Evolutionary conservation across 345 rosid genomes (phyloP).

Genomic region (Populus euphratica): DNA sequence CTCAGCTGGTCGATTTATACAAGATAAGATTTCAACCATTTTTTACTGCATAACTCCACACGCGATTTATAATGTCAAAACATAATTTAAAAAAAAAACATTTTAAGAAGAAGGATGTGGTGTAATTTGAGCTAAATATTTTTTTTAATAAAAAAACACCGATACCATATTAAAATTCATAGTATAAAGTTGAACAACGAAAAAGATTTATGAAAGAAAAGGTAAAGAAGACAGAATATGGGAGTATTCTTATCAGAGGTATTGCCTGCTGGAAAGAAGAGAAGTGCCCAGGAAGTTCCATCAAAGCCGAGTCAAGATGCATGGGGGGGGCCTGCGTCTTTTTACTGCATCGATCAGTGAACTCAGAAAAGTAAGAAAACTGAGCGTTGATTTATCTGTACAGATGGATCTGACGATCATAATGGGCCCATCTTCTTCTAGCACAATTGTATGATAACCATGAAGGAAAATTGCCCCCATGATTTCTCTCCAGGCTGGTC

Average conservation of each 20-base stretch:
- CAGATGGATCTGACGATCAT: background rate
- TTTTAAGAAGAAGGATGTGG: no score
- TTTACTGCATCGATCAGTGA: slow-evolving; percentile 1
- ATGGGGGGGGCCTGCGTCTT: slow-evolving; percentile 15
- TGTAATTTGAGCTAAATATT: no score
- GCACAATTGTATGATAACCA: background rate
- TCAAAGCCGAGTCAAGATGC: slow-evolving; percentile 21
- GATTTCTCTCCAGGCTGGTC: background rate
- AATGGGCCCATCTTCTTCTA: slow-evolving; percentile 1
- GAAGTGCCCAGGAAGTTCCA: background rate
- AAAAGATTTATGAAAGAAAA: background rate
- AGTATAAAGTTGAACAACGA: background rate
- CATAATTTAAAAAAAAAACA: no score
- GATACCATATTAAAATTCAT: no score
- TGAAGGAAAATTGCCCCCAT: background rate
- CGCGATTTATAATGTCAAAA: background rate
- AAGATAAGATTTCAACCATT: background rate
- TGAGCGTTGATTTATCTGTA: background rate
- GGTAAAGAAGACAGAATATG: background rate
- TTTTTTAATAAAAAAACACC: no score
- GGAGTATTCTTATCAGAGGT: background rate
- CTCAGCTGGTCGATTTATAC: background rate
- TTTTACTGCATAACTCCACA: background rate
- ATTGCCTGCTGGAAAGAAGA: background rate
- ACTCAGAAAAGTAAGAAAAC: slow-evolving; percentile 1